Conservation (phyloP, 2,329 filamentous ascomycete genomes). For the Fusarium denticulatum region DNA sequence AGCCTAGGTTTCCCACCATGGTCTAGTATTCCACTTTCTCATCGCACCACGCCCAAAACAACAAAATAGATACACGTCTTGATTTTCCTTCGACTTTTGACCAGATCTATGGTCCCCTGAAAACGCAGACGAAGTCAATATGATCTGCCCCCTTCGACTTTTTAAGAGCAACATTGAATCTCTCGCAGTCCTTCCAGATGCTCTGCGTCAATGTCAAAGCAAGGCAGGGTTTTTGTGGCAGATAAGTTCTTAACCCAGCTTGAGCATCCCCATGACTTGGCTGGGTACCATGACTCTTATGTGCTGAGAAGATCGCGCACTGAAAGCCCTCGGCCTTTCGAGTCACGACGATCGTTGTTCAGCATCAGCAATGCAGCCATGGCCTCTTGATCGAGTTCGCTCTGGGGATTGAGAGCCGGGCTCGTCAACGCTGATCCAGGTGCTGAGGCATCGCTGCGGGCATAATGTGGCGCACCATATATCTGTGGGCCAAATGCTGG, state of each 20-base stretch:
- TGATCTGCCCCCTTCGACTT: neutral
- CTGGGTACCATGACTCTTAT: conserved; percentile 45
- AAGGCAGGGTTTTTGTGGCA: neutral
- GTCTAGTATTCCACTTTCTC: conserved; percentile 2
- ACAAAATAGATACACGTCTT: neutral
- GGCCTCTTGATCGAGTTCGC: conserved; percentile 77
- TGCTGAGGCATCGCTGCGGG: conserved; percentile 54
- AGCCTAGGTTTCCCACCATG: conserved; percentile 1
- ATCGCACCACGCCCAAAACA: neutral
- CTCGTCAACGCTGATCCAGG: conserved; percentile 67
- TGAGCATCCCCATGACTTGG: neutral
- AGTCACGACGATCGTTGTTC: conserved; percentile 76
- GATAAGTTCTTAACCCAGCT: neutral
- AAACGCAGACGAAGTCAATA: neutral
- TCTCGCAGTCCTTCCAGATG: neutral
- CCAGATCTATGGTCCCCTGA: neutral
- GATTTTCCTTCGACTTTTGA: neutral
- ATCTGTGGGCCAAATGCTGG: conserved; percentile 66
- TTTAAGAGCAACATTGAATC: neutral
- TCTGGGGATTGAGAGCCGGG: conserved; percentile 64
- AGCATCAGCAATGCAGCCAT: conserved; percentile 90
- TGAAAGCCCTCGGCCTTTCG: conserved; percentile 60
- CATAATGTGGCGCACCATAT: conserved; percentile 48
- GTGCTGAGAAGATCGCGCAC: conserved; percentile 65
- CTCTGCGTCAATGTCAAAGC: conserved; percentile 5